phyloP scores from a whole-genome alignment of 164 flowering plant species.

The Piper betle region DNA sequence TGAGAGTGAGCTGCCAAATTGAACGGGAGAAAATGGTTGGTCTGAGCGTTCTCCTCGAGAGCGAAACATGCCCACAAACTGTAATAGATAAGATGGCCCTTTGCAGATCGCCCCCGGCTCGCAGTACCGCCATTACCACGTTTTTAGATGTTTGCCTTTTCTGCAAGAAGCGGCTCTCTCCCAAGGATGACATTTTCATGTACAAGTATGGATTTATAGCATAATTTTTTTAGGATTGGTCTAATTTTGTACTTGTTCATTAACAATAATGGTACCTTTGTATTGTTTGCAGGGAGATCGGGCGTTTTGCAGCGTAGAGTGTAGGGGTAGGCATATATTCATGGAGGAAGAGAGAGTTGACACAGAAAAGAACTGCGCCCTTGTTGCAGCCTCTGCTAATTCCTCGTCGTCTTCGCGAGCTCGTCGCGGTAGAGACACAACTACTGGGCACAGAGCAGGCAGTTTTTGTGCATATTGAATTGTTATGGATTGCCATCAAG shows the following conservation, averaged over 20 bases:
- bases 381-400: slow-evolving; percentile 12
- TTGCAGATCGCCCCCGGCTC: neutral
- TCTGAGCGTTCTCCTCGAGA: slow-evolving; percentile 43
- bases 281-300: slow-evolving; percentile 43
- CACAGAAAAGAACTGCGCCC: slow-evolving; percentile 21
- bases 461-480: neutral
- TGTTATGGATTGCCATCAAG: no score
- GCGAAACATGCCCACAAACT: neutral
- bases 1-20: no score
- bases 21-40: slow-evolving; percentile 47
- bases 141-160: slow-evolving; percentile 50
- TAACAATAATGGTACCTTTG: neutral
- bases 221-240: neutral
- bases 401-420: neutral
- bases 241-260: neutral
- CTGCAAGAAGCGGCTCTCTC: slow-evolving; percentile 42
- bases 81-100: slow-evolving; percentile 2
- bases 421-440: neutral
- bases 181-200: slow-evolving; percentile 64
- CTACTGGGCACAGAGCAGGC: neutral
- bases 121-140: slow-evolving; percentile 2
- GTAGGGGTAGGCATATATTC: slow-evolving; percentile 57
- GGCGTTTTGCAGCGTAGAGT: slow-evolving; percentile 61
- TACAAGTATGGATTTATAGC: slow-evolving; percentile 31
- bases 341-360: slow-evolving; percentile 40